Percentiles rank a stretch among this genome's conserved stretches.
These are phyloP conservation scores for Podila verticillata DNA, from an alignment of 192 early-diverging fungal species.

Conservation along the genomic window DNA sequence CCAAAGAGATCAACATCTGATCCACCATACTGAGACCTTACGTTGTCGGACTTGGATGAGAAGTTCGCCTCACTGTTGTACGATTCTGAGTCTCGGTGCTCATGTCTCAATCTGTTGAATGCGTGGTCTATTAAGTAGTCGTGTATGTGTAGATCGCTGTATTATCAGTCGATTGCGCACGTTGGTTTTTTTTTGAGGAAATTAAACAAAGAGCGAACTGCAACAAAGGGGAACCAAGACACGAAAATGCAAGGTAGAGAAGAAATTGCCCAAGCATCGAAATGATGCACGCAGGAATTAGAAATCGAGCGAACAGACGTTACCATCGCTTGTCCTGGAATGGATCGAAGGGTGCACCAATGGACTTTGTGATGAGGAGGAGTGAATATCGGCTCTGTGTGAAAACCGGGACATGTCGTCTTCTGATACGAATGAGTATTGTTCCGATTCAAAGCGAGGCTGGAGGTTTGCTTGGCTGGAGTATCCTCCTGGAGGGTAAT, in stretches of 20 bases:
- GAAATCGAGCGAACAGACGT: not conserved
- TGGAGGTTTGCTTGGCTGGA: not conserved
- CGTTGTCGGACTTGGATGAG: constrained; percentile 25
- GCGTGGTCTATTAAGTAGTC: not conserved
- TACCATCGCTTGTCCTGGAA: constrained; percentile 28
- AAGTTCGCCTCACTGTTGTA: constrained; percentile 29
- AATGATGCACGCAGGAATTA: not conserved
- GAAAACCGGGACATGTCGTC: not conserved
- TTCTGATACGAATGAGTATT: not conserved
- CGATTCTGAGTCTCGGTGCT: constrained; percentile 20
- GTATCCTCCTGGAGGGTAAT: not conserved
- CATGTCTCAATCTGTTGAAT: not conserved
- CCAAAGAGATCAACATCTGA: constrained; percentile 51
- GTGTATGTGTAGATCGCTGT: not conserved
- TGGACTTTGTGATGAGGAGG: constrained; percentile 22
- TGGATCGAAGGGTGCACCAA: constrained; percentile 7
- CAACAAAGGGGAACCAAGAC: not conserved
- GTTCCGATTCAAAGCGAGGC: not conserved
- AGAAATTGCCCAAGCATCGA: not conserved
- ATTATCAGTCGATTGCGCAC: not conserved
- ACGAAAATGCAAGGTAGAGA: not conserved
- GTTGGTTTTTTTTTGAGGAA: not conserved
- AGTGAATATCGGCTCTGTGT: not conserved
- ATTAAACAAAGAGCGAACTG: too few species aligned
- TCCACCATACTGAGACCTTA: constrained; percentile 12